Evolutionary conservation across 805 yeast genomes (phyloP).

Genomic region (Nakazawaea ernobii): DNA sequence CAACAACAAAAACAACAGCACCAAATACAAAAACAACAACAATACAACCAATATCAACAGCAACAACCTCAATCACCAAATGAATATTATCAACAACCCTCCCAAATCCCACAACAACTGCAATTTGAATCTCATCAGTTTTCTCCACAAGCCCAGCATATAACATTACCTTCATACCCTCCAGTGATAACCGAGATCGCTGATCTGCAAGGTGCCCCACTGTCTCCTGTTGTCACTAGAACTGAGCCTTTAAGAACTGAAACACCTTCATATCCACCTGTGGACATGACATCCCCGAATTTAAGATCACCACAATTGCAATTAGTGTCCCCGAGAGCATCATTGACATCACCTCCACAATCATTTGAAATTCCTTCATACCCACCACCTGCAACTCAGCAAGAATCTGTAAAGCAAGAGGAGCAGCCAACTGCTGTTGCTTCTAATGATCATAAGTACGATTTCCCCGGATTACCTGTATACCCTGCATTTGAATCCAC

Average conservation of each 20-base stretch:
- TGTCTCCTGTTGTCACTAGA: background rate
- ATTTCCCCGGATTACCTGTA: conserved; percentile 7
- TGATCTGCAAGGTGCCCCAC: background rate
- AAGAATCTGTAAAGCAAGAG: background rate
- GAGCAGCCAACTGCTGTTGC: background rate
- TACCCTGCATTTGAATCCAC: conserved; percentile 3
- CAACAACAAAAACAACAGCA: conserved; percentile 10
- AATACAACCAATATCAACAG: conserved; percentile 4
- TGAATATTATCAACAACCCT: conserved; percentile 1
- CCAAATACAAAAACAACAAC: background rate
- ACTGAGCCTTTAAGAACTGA: background rate
- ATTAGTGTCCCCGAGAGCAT: background rate
- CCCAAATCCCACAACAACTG: conserved; percentile 8
- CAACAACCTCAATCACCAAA: conserved; percentile 3
- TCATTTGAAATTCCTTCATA: background rate
- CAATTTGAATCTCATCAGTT: conserved; percentile 13
- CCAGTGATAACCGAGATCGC: background rate
- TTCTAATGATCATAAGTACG: background rate
- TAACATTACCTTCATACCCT: background rate
- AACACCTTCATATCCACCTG: background rate
- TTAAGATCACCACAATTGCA: too few species aligned
- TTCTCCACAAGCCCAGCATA: background rate
- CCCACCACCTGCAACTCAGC: conserved; percentile 1
- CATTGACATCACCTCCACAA: background rate
- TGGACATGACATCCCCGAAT: background rate